Evolutionary conservation across 225 moss, liverwort and hornwort species (phyloP).

Genomic region (Lunularia cruciata): DNA sequence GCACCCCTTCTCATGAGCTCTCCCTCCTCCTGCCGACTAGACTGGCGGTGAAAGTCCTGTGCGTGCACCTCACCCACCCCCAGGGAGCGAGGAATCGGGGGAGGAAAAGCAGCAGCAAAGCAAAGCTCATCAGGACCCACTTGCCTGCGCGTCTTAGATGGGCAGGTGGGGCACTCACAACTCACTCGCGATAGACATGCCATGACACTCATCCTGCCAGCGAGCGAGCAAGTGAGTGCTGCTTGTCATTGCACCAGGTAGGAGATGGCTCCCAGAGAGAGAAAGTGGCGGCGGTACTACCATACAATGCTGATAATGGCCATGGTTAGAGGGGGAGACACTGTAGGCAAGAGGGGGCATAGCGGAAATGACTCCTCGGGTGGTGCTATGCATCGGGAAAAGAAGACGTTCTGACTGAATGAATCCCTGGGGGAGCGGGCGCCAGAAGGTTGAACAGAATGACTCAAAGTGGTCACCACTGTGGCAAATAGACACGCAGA

Average conservation of each 20-base stretch:
- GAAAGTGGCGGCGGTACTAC: constrained; percentile 6
- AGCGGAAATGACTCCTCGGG: neutral
- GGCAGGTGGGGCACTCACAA: neutral
- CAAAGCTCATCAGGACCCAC: neutral
- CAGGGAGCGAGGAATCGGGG: neutral
- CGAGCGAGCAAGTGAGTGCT: neutral
- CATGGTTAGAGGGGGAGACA: neutral
- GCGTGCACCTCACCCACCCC: constrained; percentile 13
- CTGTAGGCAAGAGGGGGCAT: neutral
- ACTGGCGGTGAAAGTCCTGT: neutral
- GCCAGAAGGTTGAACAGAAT: neutral
- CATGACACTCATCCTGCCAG: neutral
- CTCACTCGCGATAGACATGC: neutral
- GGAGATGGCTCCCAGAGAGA: neutral
- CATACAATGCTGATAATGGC: constrained; percentile 9
- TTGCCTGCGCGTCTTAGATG: neutral
- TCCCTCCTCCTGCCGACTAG: no score
- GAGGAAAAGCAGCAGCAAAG: neutral
- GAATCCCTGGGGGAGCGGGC: neutral
- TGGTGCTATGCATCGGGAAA: neutral
- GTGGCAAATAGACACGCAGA: neutral
- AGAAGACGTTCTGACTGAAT: neutral
- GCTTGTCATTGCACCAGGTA: neutral
- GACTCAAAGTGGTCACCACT: neutral
- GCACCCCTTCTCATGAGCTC: neutral